phyloP scores from a whole-genome alignment of 345 rosid species.

The Rubroshorea leprosula region DNA sequence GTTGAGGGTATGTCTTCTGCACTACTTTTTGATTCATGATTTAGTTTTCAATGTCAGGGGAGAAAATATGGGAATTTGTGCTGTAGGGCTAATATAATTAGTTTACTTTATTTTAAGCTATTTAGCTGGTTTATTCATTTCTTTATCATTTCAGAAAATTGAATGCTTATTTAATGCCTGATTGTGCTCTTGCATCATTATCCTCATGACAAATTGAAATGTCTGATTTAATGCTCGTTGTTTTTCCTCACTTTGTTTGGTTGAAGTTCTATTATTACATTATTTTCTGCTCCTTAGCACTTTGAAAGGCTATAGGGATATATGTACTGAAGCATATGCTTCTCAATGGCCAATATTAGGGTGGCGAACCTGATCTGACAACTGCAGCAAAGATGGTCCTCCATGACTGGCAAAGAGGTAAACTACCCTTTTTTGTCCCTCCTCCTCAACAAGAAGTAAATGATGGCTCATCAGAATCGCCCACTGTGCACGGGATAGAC shows the following conservation, averaged over 20 bases:
- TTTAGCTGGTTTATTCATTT: too few relatives aligned
- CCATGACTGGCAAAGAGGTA: conserved; percentile 97
- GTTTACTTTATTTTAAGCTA: too few relatives aligned
- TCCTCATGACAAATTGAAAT: too few relatives aligned
- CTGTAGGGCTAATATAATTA: background rate
- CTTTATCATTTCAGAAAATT: too few relatives aligned
- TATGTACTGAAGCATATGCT: background rate
- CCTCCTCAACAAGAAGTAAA: conserved; percentile 57
- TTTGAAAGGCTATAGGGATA: too few relatives aligned
- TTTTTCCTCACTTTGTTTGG: too few relatives aligned
- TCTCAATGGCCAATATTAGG: conserved; percentile 32
- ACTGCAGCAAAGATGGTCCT: conserved; percentile 93
- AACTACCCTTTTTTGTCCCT: conserved; percentile 79
- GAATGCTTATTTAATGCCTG: too few relatives aligned
- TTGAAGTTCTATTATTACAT: background rate
- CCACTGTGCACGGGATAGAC: conserved; percentile 32
- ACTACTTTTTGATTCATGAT: background rate
- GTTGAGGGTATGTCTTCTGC: conserved; percentile 48
- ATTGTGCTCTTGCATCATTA: too few relatives aligned
- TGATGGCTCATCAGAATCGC: conserved; percentile 25
- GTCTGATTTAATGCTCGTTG: too few relatives aligned
- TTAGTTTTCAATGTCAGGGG: background rate
- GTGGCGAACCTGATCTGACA: conserved; percentile 82
- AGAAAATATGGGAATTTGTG: background rate
- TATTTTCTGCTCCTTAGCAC: too few relatives aligned